Percentiles rank a stretch among this genome's conserved stretches.
Evolutionary conservation across 2,329 filamentous ascomycete genomes (phyloP).

Genomic region (Fusarium annulatum): DNA sequence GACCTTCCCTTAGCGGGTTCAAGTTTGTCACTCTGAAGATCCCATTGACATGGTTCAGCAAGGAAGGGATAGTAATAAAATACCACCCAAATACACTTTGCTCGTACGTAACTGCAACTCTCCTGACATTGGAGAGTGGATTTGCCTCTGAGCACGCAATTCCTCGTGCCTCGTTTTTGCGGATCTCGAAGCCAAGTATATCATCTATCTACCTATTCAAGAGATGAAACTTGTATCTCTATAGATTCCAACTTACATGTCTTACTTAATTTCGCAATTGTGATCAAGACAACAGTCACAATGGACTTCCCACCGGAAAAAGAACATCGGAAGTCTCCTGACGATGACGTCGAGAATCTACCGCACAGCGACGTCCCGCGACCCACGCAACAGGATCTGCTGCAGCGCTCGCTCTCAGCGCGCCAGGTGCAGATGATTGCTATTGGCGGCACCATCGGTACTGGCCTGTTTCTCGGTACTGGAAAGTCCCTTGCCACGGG

Average conservation of each 20-base stretch:
- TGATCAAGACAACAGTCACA: neutral
- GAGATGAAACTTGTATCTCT: neutral
- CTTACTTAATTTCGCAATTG: neutral
- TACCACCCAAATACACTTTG: conserved; percentile 8
- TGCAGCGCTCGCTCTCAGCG: conserved; percentile 66
- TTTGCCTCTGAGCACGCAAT: conserved; percentile 45
- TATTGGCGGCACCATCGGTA: conserved; percentile 69
- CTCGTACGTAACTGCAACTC: conserved; percentile 29
- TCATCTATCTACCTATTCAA: neutral
- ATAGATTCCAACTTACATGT: neutral
- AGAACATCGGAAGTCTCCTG: conserved; percentile 13
- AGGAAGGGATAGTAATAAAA: neutral
- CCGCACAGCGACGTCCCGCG: conserved; percentile 1
- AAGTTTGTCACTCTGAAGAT: conserved; percentile 7
- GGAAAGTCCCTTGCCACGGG: conserved; percentile 69
- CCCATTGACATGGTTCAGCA: conserved; percentile 14
- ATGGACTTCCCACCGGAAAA: conserved; percentile 33
- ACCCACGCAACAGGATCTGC: conserved; percentile 54
- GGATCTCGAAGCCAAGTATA: neutral
- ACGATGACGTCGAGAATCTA: conserved; percentile 38
- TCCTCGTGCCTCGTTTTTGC: conserved; percentile 35
- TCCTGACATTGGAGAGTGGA: conserved; percentile 22
- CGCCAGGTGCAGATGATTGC: conserved; percentile 78
- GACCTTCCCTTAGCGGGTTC: conserved; percentile 27
- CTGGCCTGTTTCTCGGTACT: conserved; percentile 71